Evolutionary conservation across 2,329 filamentous ascomycete genomes (phyloP).

Genomic region (Neodidymelliopsis sp.): DNA sequence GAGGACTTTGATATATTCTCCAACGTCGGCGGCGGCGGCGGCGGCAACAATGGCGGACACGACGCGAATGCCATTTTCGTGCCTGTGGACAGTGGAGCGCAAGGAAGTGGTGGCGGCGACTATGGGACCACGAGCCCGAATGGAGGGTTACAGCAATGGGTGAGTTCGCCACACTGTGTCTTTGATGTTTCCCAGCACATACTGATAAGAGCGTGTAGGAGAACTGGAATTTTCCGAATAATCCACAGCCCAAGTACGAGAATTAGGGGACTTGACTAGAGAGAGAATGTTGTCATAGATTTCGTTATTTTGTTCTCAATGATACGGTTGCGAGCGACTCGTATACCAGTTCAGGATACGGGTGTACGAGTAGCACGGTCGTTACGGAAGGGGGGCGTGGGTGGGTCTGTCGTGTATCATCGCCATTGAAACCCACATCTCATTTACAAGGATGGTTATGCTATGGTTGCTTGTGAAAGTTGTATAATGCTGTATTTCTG

Average conservation of each 20-base stretch:
- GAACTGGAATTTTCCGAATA: conserved; percentile 39
- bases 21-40: conserved; percentile 5
- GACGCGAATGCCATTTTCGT: conserved; percentile 48
- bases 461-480: conserved; percentile 1
- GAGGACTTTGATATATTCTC: conserved; percentile 17
- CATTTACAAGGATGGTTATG: background rate
- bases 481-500: conserved; percentile 5
- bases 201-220: conserved; percentile 33
- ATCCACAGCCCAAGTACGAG: conserved; percentile 29
- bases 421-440: too few relatives aligned
- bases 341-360: conserved; percentile 9
- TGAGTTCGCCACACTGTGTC: conserved; percentile 20
- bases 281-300: conserved; percentile 10
- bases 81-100: conserved; percentile 37
- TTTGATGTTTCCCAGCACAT: background rate
- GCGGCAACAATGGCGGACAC: conserved; percentile 4
- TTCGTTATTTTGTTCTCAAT: background rate
- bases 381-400: background rate
- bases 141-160: conserved; percentile 42
- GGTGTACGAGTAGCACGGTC: conserved; percentile 1
- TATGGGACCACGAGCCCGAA: conserved; percentile 38
- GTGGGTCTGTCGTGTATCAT: background rate
- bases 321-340: conserved; percentile 8
- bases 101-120: conserved; percentile 16
- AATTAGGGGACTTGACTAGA: conserved; percentile 8